These are phyloP conservation scores for Kalmusia sp. DNA, from an alignment of 2,329 filamentous ascomycete species.

Conservation along the genomic window DNA sequence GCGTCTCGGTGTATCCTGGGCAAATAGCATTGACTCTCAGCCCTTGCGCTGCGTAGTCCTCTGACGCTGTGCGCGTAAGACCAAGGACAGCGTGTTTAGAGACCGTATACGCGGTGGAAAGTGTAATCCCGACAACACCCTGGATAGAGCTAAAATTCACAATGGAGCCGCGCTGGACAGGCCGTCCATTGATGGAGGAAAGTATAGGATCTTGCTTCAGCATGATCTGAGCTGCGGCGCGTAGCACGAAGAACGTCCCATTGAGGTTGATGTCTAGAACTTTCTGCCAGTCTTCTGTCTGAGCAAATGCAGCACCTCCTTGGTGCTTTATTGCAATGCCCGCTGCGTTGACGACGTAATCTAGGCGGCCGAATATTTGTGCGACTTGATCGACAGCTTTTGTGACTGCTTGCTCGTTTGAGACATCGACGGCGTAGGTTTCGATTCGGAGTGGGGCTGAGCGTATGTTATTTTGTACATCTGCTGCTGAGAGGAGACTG, in stretches of 20 bases:
- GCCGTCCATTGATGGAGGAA: conserved; percentile 38
- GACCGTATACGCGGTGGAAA: conserved; percentile 45
- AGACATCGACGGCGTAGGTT: conserved; percentile 31
- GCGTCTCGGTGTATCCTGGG: conserved; percentile 34
- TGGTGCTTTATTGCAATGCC: conserved; percentile 49
- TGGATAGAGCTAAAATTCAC: conserved; percentile 48
- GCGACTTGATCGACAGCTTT: conserved; percentile 33
- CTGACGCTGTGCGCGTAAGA: conserved; percentile 51
- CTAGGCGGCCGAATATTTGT: conserved; percentile 45
- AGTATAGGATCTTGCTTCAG: conserved; percentile 51
- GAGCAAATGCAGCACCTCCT: conserved; percentile 46
- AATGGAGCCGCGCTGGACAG: conserved; percentile 42
- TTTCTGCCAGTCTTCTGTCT: conserved; percentile 49
- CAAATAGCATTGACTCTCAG: conserved; percentile 49
- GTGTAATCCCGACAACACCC: conserved; percentile 49
- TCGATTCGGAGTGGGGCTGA: neutral
- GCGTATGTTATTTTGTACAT: neutral
- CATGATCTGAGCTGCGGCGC: conserved; percentile 53
- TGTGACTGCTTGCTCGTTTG: conserved; percentile 38
- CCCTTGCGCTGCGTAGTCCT: conserved; percentile 52
- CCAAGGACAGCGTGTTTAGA: conserved; percentile 54
- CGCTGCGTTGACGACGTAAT: conserved; percentile 53
- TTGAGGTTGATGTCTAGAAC: conserved; percentile 54
- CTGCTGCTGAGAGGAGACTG: neutral
- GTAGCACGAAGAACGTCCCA: conserved; percentile 52